phyloP scores from a whole-genome alignment of 768 basidiomycete species.

The Sporobolomyces pararoseus region DNA sequence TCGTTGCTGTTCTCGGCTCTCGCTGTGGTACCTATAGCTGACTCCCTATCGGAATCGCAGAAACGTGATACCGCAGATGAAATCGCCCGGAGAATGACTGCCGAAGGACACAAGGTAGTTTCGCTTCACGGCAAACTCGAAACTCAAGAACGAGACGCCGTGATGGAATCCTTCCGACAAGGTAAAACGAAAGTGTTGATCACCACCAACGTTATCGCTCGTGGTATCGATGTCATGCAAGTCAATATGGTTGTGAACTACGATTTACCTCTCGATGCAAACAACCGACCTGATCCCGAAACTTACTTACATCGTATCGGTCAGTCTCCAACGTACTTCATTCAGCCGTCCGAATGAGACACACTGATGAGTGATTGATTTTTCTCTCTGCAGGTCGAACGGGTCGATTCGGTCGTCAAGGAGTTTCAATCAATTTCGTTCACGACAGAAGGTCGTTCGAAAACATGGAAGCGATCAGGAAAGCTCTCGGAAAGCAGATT shows the following conservation, averaged over 20 bases:
- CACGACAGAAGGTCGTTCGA: constrained; percentile 81
- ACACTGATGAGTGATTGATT: too few relatives aligned
- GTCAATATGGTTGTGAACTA: constrained; percentile 99
- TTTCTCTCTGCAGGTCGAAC: too few relatives aligned
- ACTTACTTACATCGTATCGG: constrained; percentile 98
- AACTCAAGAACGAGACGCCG: constrained; percentile 76
- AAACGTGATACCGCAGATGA: constrained; percentile 87
- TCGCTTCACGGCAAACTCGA: constrained; percentile 94
- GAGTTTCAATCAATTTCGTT: constrained; percentile 95
- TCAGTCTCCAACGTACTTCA: constrained; percentile 54
- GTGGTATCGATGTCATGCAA: constrained; percentile 96
- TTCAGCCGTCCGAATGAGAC: too few relatives aligned
- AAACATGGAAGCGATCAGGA: constrained; percentile 77
- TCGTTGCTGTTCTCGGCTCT: too few relatives aligned
- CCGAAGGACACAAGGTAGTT: constrained; percentile 92
- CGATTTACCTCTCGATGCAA: constrained; percentile 53
- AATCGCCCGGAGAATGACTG: constrained; percentile 82
- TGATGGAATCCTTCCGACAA: constrained; percentile 92
- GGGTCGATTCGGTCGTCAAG: constrained; percentile 94
- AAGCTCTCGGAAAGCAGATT: constrained; percentile 71
- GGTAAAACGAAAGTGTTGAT: constrained; percentile 96
- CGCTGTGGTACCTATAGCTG: not conserved
- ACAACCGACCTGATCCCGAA: constrained; percentile 73
- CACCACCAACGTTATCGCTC: constrained; percentile 96
- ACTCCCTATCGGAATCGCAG: constrained; percentile 51